Conservation (phyloP, 306 rosid species). For the Datisca glomerata region DNA sequence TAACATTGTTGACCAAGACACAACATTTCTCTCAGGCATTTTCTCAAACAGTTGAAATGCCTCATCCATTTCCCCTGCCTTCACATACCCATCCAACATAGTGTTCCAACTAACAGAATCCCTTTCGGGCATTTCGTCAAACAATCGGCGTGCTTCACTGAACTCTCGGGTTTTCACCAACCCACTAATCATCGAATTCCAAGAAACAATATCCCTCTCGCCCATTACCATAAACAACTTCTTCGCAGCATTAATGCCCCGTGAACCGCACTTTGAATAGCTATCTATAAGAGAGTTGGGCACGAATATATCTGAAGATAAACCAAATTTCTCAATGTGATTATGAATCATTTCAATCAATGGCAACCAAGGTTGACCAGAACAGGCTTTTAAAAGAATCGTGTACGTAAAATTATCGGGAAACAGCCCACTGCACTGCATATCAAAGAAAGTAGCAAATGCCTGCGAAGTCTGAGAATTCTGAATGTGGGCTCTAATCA, state of each 20-base stretch:
- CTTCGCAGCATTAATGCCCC: constrained; percentile 36
- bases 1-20: constrained; percentile 71
- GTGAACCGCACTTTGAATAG: constrained; percentile 46
- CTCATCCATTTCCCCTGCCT: constrained; percentile 47
- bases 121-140: constrained; percentile 61
- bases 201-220: constrained; percentile 45
- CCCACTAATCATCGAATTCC: constrained; percentile 67
- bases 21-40: constrained; percentile 64
- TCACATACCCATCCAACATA: constrained; percentile 53
- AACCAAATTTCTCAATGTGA: constrained; percentile 51
- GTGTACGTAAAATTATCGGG: constrained; percentile 62
- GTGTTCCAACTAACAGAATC: constrained; percentile 85
- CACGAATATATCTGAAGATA: constrained; percentile 44
- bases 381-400: constrained; percentile 38
- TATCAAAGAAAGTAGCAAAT: constrained; percentile 27
- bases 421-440: constrained; percentile 33
- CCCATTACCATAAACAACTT: constrained; percentile 37
- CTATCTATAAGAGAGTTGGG: constrained; percentile 56
- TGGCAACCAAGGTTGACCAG: constrained; percentile 25
- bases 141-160: constrained; percentile 37
- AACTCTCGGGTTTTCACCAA: constrained; percentile 31
- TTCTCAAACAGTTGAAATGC: constrained; percentile 52
- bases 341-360: constrained; percentile 48
- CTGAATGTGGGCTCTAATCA: constrained; percentile 61
- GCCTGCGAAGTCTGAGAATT: constrained; percentile 37